Conservation (phyloP, 805 yeast species). For the Brettanomyces custersianus region DNA sequence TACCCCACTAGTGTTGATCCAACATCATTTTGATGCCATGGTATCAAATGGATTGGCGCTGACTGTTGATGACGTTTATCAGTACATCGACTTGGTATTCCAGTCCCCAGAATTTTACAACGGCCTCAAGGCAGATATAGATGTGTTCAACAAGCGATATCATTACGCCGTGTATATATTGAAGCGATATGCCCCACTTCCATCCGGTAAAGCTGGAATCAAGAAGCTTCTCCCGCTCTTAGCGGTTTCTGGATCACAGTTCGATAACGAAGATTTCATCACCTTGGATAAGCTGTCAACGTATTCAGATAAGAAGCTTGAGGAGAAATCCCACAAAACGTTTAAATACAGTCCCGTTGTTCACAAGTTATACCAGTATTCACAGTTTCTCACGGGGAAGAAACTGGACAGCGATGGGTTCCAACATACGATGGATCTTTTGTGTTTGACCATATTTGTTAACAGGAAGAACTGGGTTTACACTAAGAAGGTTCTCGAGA, state of each 20-base stretch:
- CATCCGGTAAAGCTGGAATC: conserved; percentile 11
- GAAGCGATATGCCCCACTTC: conserved; percentile 14
- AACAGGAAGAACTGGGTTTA: conserved; percentile 11
- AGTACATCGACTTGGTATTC: conserved; percentile 13
- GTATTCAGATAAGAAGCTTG: neutral
- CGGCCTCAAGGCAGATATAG: conserved; percentile 3
- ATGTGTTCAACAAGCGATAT: conserved; percentile 16
- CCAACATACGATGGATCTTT: conserved; percentile 6
- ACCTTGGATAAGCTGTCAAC: conserved; percentile 8
- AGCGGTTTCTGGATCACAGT: conserved; percentile 20
- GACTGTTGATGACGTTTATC: conserved; percentile 12
- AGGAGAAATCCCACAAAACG: neutral
- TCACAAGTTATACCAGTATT: conserved; percentile 5
- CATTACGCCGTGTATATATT: conserved; percentile 10
- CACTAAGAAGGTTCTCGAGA: conserved; percentile 5
- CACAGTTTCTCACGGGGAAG: neutral
- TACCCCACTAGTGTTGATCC: conserved; percentile 13
- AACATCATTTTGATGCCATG: conserved; percentile 20
- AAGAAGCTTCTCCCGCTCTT: conserved; percentile 17
- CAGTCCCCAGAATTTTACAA: conserved; percentile 23
- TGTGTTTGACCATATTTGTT: conserved; percentile 10
- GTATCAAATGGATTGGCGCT: conserved; percentile 21
- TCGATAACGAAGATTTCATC: conserved; percentile 16
- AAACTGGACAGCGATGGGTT: conserved; percentile 1
- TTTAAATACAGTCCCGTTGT: conserved; percentile 5